Evolutionary conservation across 108 stramenopile species (phyloP).

Genomic region (Nitzschia sp.): DNA sequence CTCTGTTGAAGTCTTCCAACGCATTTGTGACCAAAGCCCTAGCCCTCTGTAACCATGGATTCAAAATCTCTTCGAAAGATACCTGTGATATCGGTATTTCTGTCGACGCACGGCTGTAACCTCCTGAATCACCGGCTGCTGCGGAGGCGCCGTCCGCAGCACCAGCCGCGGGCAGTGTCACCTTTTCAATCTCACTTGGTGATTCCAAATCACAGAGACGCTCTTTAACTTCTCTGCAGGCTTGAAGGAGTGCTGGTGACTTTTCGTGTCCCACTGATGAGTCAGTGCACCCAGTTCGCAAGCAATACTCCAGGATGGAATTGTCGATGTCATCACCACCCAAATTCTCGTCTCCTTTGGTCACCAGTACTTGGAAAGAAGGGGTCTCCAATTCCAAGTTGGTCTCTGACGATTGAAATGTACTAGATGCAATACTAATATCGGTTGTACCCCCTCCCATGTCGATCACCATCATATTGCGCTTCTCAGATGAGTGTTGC

Average conservation of each 20-base stretch:
- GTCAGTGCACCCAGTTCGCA: neutral
- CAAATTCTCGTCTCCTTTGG: conserved; percentile 59
- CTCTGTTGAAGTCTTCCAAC: conserved; percentile 22
- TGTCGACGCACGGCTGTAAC: neutral
- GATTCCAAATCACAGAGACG: conserved; percentile 55
- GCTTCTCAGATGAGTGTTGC: conserved; percentile 28
- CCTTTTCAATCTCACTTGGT: conserved; percentile 26
- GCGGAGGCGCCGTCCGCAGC: neutral
- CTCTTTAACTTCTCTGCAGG: conserved; percentile 75
- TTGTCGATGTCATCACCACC: conserved; percentile 86
- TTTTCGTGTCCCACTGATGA: conserved; percentile 14
- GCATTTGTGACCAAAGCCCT: conserved; percentile 27
- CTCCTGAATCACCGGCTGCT: neutral
- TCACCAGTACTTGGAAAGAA: conserved; percentile 59
- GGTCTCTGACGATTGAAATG: conserved; percentile 7
- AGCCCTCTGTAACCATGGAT: conserved; percentile 31
- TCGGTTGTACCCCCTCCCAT: conserved; percentile 89
- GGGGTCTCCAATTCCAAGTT: neutral
- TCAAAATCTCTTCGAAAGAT: conserved; percentile 16
- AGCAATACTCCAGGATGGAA: conserved; percentile 42
- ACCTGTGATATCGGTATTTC: conserved; percentile 13
- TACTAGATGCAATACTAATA: conserved; percentile 63
- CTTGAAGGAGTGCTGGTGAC: conserved; percentile 23
- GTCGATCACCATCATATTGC: conserved; percentile 76
- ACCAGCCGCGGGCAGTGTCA: neutral